Base-by-base conservation (phyloP, 2,329 filamentous ascomycete species). In the Claviceps maximensis region DNA sequence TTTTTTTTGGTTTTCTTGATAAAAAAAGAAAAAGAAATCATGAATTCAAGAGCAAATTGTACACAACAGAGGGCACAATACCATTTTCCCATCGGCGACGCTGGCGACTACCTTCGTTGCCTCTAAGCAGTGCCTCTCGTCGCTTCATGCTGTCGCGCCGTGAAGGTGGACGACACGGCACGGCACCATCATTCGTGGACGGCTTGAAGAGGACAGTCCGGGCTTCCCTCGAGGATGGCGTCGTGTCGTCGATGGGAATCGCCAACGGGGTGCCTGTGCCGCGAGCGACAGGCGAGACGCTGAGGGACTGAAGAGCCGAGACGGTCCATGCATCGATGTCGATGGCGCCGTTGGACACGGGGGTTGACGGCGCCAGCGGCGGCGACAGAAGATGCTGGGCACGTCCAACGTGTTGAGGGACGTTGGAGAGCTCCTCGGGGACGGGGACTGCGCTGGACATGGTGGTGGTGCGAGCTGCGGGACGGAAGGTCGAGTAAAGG, bases 31-130 rank as follows among this genome's bases (percentile, higher is more conserved):
- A 10, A 41, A 19, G 7, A 4, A 40, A 41, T 9, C 12, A 17
- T 2, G 15, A 47, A 31, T 12, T n/a, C n/a, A n/a, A n/a, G n/a
- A n/a, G n/a, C n/a, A n/a, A n/a, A n/a, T n/a, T n/a, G n/a, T n/a
- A n/a, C n/a, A n/a, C n/a, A n/a, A n/a, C 3, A 8, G 8, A 4
- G 4, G 23, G 29, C 40, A 27, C 38, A 21, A 38, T 52, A 94
- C 89, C 87, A 68, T 97, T 98, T 74, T 98, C 93, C 89, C 90
- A 97, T 53, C 91, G 79, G 61, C 91, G 84, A 49, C 91, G 78
- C 62, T 91, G 83, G 38, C 91, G 80, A 61, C 82, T 91, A 36
- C 91, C 91, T 68, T 96, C 89, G 60, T 94, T 95, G 53, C 91
- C 91, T 71, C 89, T 94, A 33, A 93, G 74, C 51, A 95, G 65